Percentiles rank a stretch among this genome's conserved stretches.
Conservation (phyloP, 345 rosid species). For the Salix caprea region DNA sequence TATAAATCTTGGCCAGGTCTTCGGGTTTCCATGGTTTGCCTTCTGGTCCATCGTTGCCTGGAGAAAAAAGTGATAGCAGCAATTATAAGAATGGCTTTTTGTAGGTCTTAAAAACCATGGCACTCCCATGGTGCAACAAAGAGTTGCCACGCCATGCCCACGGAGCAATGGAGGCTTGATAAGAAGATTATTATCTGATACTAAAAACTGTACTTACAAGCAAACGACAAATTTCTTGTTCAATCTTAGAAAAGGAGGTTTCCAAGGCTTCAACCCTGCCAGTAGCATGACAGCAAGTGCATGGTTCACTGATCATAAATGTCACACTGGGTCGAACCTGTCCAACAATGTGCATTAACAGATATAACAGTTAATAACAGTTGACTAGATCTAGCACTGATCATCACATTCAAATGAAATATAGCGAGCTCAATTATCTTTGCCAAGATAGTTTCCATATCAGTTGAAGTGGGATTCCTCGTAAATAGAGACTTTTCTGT, state of each 20-base stretch:
- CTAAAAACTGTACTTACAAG: conserved; percentile 54
- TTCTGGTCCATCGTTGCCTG: conserved; percentile 62
- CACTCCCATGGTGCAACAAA: neutral
- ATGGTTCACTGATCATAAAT: conserved; percentile 94
- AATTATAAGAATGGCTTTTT: no score
- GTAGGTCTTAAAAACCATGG: neutral
- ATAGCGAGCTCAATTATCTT: neutral
- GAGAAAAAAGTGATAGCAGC: neutral
- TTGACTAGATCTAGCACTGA: neutral
- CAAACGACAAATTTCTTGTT: conserved; percentile 82
- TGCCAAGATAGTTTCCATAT: neutral
- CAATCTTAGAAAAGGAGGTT: conserved; percentile 91
- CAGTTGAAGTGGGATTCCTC: neutral
- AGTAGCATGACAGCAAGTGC: conserved; percentile 86
- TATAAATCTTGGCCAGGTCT: conserved; percentile 82
- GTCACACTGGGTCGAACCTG: conserved; percentile 98
- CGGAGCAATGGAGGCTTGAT: neutral
- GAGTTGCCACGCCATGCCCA: neutral
- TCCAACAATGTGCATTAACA: conserved; percentile 16
- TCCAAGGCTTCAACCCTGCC: conserved; percentile 97
- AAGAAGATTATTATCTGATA: conserved; percentile 3
- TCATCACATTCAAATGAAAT: neutral
- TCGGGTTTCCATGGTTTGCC: conserved; percentile 65
- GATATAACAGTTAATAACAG: conserved; percentile 1
- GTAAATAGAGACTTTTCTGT: neutral